Base-by-base conservation (phyloP, 257 asterid species). In the Parsonsia alboflavescens region DNA sequence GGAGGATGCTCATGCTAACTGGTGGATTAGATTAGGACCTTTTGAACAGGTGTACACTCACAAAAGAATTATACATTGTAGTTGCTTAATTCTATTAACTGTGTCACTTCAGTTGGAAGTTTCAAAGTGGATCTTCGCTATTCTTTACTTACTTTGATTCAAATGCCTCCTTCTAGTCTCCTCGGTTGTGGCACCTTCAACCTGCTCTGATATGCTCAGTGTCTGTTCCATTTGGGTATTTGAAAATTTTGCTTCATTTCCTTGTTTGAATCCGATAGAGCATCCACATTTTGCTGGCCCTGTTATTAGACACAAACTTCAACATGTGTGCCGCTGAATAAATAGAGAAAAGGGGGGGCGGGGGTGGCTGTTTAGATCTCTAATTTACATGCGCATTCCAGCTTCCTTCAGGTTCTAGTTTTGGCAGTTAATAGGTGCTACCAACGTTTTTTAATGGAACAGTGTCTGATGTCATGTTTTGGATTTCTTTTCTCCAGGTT, bases 401-500 rank as follows among this genome's bases (percentile, higher is more conserved):
- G 17, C 28, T 74, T 74, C 61, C 21, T 46, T 2, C 4, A 39
- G 57, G 6, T 49, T 75, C 30, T 75, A 11, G 33, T 21, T 4
- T 21, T 36, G 39, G 48, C 2, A 0, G 61, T 64, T 19, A 7
- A 11, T 24, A 64, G 26, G 19, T 64, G 69, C 69, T 17, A 26
- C 33, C 1, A 0, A 36, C 36, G 13, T 17, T 41, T 36, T 19
- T 63, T 59, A 39, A 9, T 64, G 70, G 49, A 17, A 64, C 49
- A 36, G 17, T 17, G 7, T 39, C 44, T 64, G 49, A 64, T 71
- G 39, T 72, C 75, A 74, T 62, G 30, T 76, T 59, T 78, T 67
- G 72, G 64, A 73, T 76, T 82, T 76, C 71, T 73, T 79, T 15
- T 81, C 72, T 79, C 73, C 87, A 91, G 98, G 86, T 90, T 93